Evolutionary conservation across 305 asterid genomes (phyloP).

Genomic region (Petunia hybrid): DNA sequence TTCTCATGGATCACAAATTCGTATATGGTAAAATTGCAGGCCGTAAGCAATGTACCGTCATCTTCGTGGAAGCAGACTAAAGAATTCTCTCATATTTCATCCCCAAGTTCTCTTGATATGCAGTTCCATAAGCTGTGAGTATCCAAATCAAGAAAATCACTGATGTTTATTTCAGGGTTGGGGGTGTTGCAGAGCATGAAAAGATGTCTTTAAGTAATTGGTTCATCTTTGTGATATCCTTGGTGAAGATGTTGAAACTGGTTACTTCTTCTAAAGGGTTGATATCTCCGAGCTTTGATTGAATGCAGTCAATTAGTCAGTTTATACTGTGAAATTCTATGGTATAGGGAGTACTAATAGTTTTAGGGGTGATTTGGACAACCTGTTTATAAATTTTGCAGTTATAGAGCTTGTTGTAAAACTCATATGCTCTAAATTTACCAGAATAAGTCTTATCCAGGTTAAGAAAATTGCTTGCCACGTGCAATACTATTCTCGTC

Average conservation of each 20-base stretch:
- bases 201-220: neutral
- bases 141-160: conserved; percentile 5
- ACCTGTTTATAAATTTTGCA: conserved; percentile 7
- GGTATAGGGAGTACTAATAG: neutral
- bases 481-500: neutral
- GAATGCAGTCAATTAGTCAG: conserved; percentile 1
- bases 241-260: neutral
- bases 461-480: neutral
- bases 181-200: conserved; percentile 14
- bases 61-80: conserved; percentile 62
- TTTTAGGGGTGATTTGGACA: neutral
- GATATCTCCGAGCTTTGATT: neutral
- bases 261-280: neutral
- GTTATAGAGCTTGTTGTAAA: neutral
- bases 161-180: neutral
- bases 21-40: conserved; percentile 49
- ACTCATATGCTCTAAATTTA: neutral
- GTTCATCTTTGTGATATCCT: neutral
- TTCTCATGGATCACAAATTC: conserved; percentile 25
- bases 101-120: conserved; percentile 58
- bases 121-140: conserved; percentile 90
- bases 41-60: conserved; percentile 47
- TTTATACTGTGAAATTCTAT: neutral
- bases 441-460: conserved; percentile 3
- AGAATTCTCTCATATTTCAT: conserved; percentile 51